A percentile compares a stretch with the other conserved stretches of the same genome.
phyloP scores from a whole-genome alignment of 805 yeast genomes.

The Metschnikowia sp. region DNA sequence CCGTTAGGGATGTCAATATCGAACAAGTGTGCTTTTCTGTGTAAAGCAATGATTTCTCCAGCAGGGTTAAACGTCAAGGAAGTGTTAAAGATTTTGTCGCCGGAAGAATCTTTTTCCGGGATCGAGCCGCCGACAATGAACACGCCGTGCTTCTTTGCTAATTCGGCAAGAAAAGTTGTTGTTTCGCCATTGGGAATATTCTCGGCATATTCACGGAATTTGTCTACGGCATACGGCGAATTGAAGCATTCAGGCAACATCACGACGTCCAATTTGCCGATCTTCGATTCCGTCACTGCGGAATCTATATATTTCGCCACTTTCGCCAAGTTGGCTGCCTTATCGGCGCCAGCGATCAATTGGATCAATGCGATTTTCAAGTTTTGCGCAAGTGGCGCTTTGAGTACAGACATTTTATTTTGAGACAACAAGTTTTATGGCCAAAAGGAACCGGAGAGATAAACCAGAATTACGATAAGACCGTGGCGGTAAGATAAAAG shows the following conservation, averaged over 20 bases:
- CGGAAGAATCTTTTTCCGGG: constrained; percentile 59
- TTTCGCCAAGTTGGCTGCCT: constrained; percentile 68
- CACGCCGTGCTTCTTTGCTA: constrained; percentile 65
- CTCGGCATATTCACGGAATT: constrained; percentile 87
- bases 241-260: constrained; percentile 96
- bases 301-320: constrained; percentile 60
- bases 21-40: constrained; percentile 86
- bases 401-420: constrained; percentile 21
- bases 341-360: constrained; percentile 76
- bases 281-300: constrained; percentile 45
- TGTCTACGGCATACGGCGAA: constrained; percentile 86
- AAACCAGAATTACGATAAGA: too few species aligned
- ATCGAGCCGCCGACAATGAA: constrained; percentile 87
- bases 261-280: constrained; percentile 55
- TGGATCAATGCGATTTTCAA: constrained; percentile 84
- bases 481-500: too few species aligned
- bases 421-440: not conserved
- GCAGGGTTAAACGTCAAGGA: constrained; percentile 64
- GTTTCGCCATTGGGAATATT: constrained; percentile 72
- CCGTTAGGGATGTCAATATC: constrained; percentile 92
- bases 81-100: constrained; percentile 59
- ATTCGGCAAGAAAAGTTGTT: constrained; percentile 53
- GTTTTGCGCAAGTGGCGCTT: constrained; percentile 47
- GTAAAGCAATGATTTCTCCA: constrained; percentile 82
- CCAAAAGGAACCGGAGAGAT: too few species aligned